Evolutionary conservation across 148 eudicot genomes (phyloP), one percentile per base, ranked within the genome.

Genomic region (Diospyros lotus): DNA sequence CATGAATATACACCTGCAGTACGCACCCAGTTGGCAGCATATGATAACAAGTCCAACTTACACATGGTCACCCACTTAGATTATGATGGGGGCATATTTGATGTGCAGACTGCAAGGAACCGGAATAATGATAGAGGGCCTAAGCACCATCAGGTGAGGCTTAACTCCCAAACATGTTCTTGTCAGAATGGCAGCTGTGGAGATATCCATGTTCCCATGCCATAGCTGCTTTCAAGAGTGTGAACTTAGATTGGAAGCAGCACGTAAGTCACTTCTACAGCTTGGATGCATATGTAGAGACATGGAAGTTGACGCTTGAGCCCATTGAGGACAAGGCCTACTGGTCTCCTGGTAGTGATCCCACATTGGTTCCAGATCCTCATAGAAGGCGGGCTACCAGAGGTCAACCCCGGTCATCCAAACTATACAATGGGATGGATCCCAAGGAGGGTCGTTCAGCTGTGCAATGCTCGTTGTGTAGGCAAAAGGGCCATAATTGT

Each of bases 151-250:
- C 5, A 17, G 8, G 56, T 66, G 28, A 66, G 46, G 17, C 7
- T 28, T 28, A 28, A 28, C 28, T 28, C 28, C 28, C 28, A 28
- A 28, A 28, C 52, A 13, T 76, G 78, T 14, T 39, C 73, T 51
- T 76, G 72, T 55, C 64, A 76, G 39, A 68, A 17, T 76, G 78
- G 73, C 78, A 76, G 58, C 65, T 76, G 58, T 56, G 46, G 67
- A 66, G 66, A 7, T 14, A 44, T 2, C 66, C 73, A 1, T 67
- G 73, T 50, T 76, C 73, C 6, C 73, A 68, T 68, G 78, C 46
- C 2, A 39, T 76, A 9, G 73, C 78, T 44, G 66, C 72, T 7
- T 76, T 73, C 66, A 45, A 40, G 42, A 52, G 39, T 52, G 43
- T 40, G 12, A 65, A 44, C 78, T 65, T 75, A 17, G 50, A 76